Base-by-base conservation (phyloP, 305 asterid species). In the Petunia hybrid region DNA sequence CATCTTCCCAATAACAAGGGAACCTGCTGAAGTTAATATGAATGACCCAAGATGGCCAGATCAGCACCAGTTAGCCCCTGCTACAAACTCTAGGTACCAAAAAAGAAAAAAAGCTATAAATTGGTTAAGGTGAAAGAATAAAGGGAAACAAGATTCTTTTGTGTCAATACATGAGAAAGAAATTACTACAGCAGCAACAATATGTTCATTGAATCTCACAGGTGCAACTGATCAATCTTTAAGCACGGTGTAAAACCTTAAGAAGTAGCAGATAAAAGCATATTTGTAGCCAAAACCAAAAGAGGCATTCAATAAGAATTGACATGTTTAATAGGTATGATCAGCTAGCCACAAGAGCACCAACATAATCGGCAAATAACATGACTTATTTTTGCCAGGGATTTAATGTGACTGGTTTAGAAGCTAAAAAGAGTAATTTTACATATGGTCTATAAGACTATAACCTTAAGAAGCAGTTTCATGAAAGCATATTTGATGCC, bases 21-120 rank as follows among this genome's bases (percentile, higher is more conserved):
- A 71, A 46, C 41, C 61, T 48, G 31, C 77, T 22, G 43, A 71
- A 48, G 57, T 48, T 71, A 48, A 22, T 42, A 69, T 71, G 45
- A 73, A 51, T 22, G 63, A 51, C 36, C 4, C 45, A 73, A 39
- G 45, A 48, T 35, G 35, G 46, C 31, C 35, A 73, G 45, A 36
- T 36, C 14, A 51, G 78, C 22, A 51, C 14, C 62, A 73, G 48
- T 35, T 59, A 51, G 45, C 46, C 63, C 45, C 78, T 35, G 78
- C 46, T 73, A 73, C 78, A 73, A 35, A 1, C 13, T 73, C 35
- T 48, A 5, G 13, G 10, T 73, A 36, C 78, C 13, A 51, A 51
- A 51, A 35, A 40, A 46, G 1, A 71, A 46, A 70, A 3, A n/a
- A 35, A 35, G 45, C 36, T 73, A 51, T 55, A 6, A 71, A 73